phyloP scores from a whole-genome alignment of 2,329 filamentous ascomycete species.

The Penicillium occitanis region DNA sequence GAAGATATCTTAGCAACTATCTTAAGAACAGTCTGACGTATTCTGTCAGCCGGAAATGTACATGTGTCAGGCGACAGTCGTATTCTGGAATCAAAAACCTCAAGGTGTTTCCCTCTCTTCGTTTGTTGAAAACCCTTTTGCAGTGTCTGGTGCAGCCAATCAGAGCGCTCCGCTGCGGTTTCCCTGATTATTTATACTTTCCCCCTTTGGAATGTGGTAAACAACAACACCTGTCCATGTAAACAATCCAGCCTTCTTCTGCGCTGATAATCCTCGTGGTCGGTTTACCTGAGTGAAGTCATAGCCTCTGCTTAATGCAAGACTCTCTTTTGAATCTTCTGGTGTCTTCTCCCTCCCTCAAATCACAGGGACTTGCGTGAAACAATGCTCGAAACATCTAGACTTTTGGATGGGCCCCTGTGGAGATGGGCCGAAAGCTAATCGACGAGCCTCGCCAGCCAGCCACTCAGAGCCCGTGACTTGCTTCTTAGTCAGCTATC shows the following conservation, averaged over 20 bases:
- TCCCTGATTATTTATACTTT: conserved; percentile 3
- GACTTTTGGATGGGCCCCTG: conserved; percentile 5
- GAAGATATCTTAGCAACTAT: neutral
- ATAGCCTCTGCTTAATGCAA: neutral
- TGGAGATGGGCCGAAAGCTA: conserved; percentile 20
- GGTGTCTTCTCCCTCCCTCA: neutral
- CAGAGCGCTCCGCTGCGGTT: neutral
- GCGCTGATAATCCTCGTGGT: neutral
- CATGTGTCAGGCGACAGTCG: neutral
- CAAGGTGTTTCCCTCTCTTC: neutral
- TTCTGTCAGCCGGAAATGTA: neutral
- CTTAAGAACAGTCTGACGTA: neutral
- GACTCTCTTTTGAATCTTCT: neutral
- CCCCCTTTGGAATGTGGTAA: conserved; percentile 13
- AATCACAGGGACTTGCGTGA: neutral
- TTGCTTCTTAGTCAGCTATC: neutral
- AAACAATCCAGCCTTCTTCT: neutral
- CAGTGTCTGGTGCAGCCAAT: neutral
- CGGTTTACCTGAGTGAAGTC: neutral
- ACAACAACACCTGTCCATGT: neutral
- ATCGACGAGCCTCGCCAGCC: conserved; percentile 17
- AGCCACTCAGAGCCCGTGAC: neutral
- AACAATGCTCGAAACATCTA: conserved; percentile 12
- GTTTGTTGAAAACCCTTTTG: neutral
- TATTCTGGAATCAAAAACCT: neutral